These are phyloP conservation scores for Pinus taeda DNA, from an alignment of 75 land plant species.

Conservation along the genomic window DNA sequence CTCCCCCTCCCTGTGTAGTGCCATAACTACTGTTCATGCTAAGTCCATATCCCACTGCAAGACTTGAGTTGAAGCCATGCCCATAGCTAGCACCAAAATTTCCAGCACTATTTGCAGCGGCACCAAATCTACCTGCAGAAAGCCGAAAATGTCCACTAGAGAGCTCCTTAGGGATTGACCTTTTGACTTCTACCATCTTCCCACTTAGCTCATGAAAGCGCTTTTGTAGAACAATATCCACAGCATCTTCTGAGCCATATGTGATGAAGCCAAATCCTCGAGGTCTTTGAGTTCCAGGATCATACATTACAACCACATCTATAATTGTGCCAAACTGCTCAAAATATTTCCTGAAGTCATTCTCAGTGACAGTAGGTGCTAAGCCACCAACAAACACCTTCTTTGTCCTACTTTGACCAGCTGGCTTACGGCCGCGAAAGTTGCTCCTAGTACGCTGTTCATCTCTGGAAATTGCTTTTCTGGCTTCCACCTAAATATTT, in stretches of 20 bases:
- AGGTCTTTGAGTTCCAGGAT: slow-evolving; percentile 55
- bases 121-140: not conserved
- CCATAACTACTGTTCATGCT: slow-evolving; percentile 28
- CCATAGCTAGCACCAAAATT: slow-evolving; percentile 10
- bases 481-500: slow-evolving; percentile 47
- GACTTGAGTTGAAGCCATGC: slow-evolving; percentile 9
- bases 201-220: slow-evolving; percentile 96
- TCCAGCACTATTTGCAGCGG: not conserved
- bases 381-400: slow-evolving; percentile 60
- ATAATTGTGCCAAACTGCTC: slow-evolving; percentile 54
- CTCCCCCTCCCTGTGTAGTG: slow-evolving; percentile 19
- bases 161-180: slow-evolving; percentile 88
- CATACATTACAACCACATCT: slow-evolving; percentile 65
- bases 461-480: slow-evolving; percentile 56
- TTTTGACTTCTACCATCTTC: slow-evolving; percentile 96
- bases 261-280: slow-evolving; percentile 74
- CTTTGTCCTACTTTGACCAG: slow-evolving; percentile 18
- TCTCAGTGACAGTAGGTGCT: slow-evolving; percentile 50
- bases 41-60: not conserved
- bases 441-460: slow-evolving; percentile 20
- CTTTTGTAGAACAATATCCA: slow-evolving; percentile 75
- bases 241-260: slow-evolving; percentile 92
- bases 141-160: not conserved
- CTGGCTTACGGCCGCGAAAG: slow-evolving; percentile 19
- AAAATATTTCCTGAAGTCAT: slow-evolving; percentile 56